phyloP scores from a whole-genome alignment of 805 yeast genomes.

The Spencermartinsiella europaea region DNA sequence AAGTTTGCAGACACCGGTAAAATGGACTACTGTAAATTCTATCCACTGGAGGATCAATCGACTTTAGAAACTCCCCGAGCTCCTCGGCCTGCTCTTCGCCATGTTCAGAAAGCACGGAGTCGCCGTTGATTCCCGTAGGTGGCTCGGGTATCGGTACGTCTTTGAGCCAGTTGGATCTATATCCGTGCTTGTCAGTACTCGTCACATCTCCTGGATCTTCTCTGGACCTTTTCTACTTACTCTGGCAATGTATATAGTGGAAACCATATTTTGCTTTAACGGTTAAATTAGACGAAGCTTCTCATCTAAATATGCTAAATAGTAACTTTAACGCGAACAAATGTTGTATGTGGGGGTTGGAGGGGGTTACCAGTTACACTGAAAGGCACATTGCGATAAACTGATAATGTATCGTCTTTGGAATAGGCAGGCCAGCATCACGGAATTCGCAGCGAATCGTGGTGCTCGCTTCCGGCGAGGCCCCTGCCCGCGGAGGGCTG shows the following conservation, averaged over 20 bases:
- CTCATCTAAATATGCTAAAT: too few species aligned
- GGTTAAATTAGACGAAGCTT: too few species aligned
- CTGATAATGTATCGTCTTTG: too few species aligned
- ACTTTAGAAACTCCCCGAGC: constrained; percentile 55
- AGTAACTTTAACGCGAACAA: too few species aligned
- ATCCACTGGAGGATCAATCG: constrained; percentile 56
- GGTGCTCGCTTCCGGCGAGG: too few species aligned
- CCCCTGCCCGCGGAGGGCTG: too few species aligned
- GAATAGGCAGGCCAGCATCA: too few species aligned
- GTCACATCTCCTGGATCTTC: neutral
- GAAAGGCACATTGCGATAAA: too few species aligned
- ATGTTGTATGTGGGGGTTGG: too few species aligned
- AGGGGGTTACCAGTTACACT: too few species aligned
- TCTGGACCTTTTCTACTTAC: constrained; percentile 14
- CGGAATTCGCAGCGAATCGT: too few species aligned
- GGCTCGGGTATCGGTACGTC: constrained; percentile 54
- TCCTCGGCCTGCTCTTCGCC: constrained; percentile 87
- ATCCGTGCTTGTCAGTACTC: constrained; percentile 61
- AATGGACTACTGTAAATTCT: constrained; percentile 77
- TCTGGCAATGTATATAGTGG: constrained; percentile 26
- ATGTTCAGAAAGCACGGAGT: constrained; percentile 80
- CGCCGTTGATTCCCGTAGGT: constrained; percentile 88
- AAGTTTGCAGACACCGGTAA: constrained; percentile 83
- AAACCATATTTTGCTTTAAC: constrained; percentile 23
- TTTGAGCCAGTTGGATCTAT: constrained; percentile 78